Base-by-base conservation (phyloP, 2,329 filamentous ascomycete species). In the Orbilia javanica region DNA sequence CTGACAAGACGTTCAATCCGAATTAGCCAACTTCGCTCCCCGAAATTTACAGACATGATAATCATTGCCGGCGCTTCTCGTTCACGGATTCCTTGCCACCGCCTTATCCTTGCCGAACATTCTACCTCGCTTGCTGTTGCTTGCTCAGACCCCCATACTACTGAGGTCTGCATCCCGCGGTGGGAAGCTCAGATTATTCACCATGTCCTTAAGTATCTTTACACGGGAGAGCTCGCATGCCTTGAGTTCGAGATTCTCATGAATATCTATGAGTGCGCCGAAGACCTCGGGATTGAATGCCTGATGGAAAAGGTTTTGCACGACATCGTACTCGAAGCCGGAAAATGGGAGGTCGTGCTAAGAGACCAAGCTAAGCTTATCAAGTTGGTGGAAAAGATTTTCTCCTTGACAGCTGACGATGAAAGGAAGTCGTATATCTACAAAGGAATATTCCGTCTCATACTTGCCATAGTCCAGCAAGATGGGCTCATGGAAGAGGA, bases 301-400 rank as follows among this genome's bases (percentile, higher is more conserved):
- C 67, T 78, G 11, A 72, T 78, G 73, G 50, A 78, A 8, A 48
- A 46, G 5, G 67, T 72, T 1, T 13, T 78, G 4, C 63, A 78
- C 31, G 39, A 31, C 2, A 50, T n/a, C 6, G 46, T 77, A 5
- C 50, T 70, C n/a, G 72, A 66, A 5, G 4, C 6, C 2, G 65
- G 66, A 18, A 48, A 36, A 13, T 70, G 72, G 65, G 65, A 77
- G 27, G 8, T n/a, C 4, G 18, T 66, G 4, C 7, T 77, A 4
- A 36, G 31, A 6, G 72, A 70, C 10, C 25, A n/a, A 31, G 15
- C 3, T 6, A 77, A 65, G 39, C 4, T 77, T 1, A 4, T 44
- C 3, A 57, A 42, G 7, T 46, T 78, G 8, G 8, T 78, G 1
- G 50, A 67, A 7, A 62, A 46, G 42, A 78, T 78, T 31, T 78